These are phyloP conservation scores for Pyracantha coccinea DNA, from an alignment of 331 rosid species.

Conservation along the genomic window DNA sequence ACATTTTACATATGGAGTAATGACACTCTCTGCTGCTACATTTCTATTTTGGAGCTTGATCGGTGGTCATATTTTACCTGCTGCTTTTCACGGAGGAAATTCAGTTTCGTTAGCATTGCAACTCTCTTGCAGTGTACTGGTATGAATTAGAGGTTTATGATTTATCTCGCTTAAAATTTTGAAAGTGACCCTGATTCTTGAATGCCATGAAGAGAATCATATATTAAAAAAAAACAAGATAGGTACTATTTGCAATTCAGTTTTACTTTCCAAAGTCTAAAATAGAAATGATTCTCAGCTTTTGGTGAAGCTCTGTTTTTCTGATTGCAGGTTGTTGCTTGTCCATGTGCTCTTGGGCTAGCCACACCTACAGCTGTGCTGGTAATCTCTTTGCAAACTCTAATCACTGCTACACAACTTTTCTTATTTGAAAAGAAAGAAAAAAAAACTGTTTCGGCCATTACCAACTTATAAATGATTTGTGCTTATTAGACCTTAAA, in stretches of 20 bases:
- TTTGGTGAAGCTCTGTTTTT: slow-evolving; percentile 14
- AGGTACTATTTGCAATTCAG: neutral
- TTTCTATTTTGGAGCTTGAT: slow-evolving; percentile 78
- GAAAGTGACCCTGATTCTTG: neutral
- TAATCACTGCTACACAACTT: neutral
- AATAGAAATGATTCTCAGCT: neutral
- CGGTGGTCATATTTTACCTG: slow-evolving; percentile 63
- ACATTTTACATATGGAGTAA: slow-evolving; percentile 93
- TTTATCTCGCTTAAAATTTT: neutral
- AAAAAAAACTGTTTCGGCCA: neutral
- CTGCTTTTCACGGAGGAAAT: slow-evolving; percentile 63
- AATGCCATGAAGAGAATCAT: neutral
- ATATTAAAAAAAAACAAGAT: neutral
- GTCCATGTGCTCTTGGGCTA: slow-evolving; percentile 99
- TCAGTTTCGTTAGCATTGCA: slow-evolving; percentile 87
- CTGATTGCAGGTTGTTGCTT: slow-evolving; percentile 80
- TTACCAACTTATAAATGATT: no score
- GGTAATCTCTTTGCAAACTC: slow-evolving; percentile 40
- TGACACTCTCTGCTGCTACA: slow-evolving; percentile 81
- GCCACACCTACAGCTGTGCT: slow-evolving; percentile 99
- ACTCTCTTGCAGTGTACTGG: slow-evolving; percentile 98
- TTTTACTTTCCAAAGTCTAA: neutral
- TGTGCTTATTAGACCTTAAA: no score
- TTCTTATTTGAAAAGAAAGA: neutral
- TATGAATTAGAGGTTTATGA: slow-evolving; percentile 22